phyloP scores from a whole-genome alignment of 495 filamentous ascomycete genomes.

The Podospora sp. region DNA sequence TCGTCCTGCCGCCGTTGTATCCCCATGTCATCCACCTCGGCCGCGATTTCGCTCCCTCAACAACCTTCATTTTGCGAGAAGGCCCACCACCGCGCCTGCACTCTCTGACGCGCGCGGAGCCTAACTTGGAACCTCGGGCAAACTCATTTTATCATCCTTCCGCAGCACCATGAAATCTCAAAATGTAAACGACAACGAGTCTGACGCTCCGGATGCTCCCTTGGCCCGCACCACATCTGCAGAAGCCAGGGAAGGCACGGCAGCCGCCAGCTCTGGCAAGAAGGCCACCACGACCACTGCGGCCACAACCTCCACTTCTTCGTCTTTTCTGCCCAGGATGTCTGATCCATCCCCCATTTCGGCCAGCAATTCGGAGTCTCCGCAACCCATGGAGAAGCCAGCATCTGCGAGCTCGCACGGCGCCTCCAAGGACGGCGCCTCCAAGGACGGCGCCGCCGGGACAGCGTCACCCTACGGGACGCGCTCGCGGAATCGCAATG shows the following conservation, averaged over 20 bases:
- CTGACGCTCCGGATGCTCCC: constrained; percentile 21
- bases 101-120: constrained; percentile 18
- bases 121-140: constrained; percentile 5
- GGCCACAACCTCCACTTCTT: constrained; percentile 22
- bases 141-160: neutral
- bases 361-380: constrained; percentile 26
- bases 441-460: constrained; percentile 40
- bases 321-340: constrained; percentile 33
- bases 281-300: constrained; percentile 19
- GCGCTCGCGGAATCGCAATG: constrained; percentile 87
- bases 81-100: constrained; percentile 14
- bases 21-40: constrained; percentile 21
- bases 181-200: constrained; percentile 34
- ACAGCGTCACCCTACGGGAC: constrained; percentile 84
- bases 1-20: constrained; percentile 18
- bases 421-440: constrained; percentile 42
- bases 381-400: constrained; percentile 47
- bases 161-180: constrained; percentile 40
- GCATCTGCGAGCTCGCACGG: constrained; percentile 39
- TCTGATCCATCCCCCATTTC: constrained; percentile 32
- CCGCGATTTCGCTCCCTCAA: constrained; percentile 14
- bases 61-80: constrained; percentile 16
- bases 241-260: constrained; percentile 35
- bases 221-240: constrained; percentile 28
- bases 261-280: constrained; percentile 29